Evolutionary conservation across 75 land plant genomes (phyloP).

Genomic region (Pinus taeda): DNA sequence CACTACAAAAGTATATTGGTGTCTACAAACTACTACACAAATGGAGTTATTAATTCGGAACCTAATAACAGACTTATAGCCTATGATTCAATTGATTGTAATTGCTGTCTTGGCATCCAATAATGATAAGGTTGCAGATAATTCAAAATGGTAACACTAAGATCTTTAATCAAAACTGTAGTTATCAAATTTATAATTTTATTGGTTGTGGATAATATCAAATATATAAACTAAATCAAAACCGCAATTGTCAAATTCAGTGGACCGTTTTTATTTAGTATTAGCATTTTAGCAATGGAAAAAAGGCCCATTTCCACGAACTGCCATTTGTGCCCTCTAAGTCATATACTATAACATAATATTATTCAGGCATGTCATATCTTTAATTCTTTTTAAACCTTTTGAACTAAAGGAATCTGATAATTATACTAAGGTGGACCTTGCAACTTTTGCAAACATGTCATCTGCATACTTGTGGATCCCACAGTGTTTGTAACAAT

Average conservation of each 20-base stretch:
- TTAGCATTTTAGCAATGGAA: background rate
- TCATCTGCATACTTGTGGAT: too few relatives aligned
- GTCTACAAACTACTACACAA: background rate
- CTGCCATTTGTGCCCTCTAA: background rate
- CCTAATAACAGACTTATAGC: background rate
- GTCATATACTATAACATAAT: background rate
- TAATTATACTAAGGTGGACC: too few relatives aligned
- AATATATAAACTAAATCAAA: too few relatives aligned
- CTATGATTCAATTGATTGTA: background rate
- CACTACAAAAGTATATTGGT: too few relatives aligned
- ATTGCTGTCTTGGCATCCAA: background rate
- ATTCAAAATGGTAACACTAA: background rate
- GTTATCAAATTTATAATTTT: background rate
- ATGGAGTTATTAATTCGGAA: background rate
- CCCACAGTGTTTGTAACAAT: too few relatives aligned
- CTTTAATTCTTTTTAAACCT: too few relatives aligned
- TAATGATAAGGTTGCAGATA: background rate
- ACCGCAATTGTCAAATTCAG: too few relatives aligned
- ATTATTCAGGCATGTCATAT: too few relatives aligned
- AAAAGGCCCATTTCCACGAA: background rate
- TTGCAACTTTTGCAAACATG: too few relatives aligned
- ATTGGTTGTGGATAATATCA: too few relatives aligned
- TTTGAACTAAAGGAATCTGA: too few relatives aligned
- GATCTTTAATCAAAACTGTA: background rate
- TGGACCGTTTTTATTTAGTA: background rate